Evolutionary conservation across 1,139 yeast species (phyloP), one percentile per base, ranked within the genome.

Genomic region (Cylindricascospora bacillispora): DNA sequence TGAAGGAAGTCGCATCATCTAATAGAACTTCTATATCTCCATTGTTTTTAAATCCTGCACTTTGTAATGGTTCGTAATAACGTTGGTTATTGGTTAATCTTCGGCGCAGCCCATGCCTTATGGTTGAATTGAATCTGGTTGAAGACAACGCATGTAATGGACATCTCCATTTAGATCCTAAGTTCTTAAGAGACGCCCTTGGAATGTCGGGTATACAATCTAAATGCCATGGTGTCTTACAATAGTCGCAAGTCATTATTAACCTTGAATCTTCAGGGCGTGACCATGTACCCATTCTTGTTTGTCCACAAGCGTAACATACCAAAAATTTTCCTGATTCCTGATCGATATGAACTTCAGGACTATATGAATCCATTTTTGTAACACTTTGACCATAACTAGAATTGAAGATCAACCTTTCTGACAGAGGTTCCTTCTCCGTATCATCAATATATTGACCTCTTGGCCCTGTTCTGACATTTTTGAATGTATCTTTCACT

Each of bases 101-200:
- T 44, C 54, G 48, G 2, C 27, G 59, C 51, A 27, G 52, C 44
- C 27, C 34, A 23, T 27, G 32, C 11, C 18, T 16, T 7, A 16
- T 12, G 4, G 38, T 46, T 6, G 76, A 57, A 28, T 67, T 65
- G 27, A 16, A 13, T 4, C 17, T 29, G n/a, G 20, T 26, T 11
- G 9, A 17, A 14, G 30, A 22, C 3, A 26, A 39, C 10, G 73
- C 70, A 55, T 89, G 98, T 44, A 81, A 74, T 1, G 97, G 98
- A 51, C 98, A 89, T 56, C 73, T 74, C 98, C 98, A 89, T 49
- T 81, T 81, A 25, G 69, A 65, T 1, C 93, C 92, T 24, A 83
- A 56, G 15, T 80, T 72, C 46, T 83, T 82, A n/a, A 78, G 70
- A 5, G 77, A 65, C 14, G 80, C 66, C 45, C 82, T 57, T 2